Base-by-base conservation (phyloP, 2,329 filamentous ascomycete genomes). In the Paecilomyces dactylethromorphus region DNA sequence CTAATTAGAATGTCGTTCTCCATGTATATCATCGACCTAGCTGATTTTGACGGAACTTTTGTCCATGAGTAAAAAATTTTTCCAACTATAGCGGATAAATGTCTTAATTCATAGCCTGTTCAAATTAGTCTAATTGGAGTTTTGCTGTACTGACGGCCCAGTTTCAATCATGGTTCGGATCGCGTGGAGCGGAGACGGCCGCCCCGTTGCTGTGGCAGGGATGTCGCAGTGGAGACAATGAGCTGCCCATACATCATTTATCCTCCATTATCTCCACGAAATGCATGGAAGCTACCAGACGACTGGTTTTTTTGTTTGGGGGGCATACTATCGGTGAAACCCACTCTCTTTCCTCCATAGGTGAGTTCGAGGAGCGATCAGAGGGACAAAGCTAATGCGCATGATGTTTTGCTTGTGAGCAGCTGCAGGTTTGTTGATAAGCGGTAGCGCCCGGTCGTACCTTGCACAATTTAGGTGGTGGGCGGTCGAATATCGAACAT, bases 181-280 rank as follows among this genome's bases (percentile, higher is more conserved):
- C 24, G 24, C 5, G 24, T 53, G 61, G 61, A 64, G 62, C 59
- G 64, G 64, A 62, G 62, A 53, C 64, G 59, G 58, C 57, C 51
- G 35, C 58, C 56, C 62, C 57, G 69, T 72, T 73, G 71, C 71
- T 71, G 65, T 70, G 70, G 70, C 70, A 71, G 66, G 65, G 65
- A 66, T 65, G 50, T 52, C 56, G 55, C 31, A 58, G 69, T 70
- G 70, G 70, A 66, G 67, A 69, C 62, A 24, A 60, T 58, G 63
- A 63, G 63, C 60, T 58, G 50, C 5, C 10, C 50, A 52, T 52
- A 52, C 50, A 52, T 24, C 50, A 52, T 45, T 45, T 26, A 8
- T 52, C 50, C 50, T 29, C 26, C 26, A 29, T 29, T 29, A n/a
- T 29, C 50, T 52, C 21, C 21, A 52, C 49, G n/a, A 22, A 24